Evolutionary conservation across 164 flowering plant genomes (phyloP), one percentile per base, ranked within the genome.

Genomic region (Magnolia officinalis): DNA sequence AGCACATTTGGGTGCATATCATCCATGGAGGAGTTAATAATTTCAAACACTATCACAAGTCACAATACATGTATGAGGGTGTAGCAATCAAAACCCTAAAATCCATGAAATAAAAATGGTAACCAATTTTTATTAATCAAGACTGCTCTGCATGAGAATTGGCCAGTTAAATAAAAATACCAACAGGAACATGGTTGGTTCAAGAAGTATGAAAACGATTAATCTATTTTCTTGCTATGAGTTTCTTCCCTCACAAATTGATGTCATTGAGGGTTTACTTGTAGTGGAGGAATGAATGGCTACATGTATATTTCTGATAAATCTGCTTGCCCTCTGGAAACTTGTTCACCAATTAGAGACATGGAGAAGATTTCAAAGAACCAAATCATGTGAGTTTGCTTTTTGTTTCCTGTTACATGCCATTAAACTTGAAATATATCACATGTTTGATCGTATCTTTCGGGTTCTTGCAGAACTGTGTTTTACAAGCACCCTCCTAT

Each of bases 251-350:
- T 65, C 24, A 14, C 50, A 37, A 45, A 68, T 31, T 68, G 51
- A 11, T 68, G 49, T 16, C 1, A 26, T 29, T 68, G 50, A 49
- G 18, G 63, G 19, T 2, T 78, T 64, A 26, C 14, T 6, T 80
- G 81, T 84, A 88, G 90, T 72, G 88, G 80, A 45, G 89, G 90
- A 72, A 86, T 88, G 90, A 88, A 85, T 80, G 90, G 90, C 8
- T 85, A 78, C 68, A 63, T 86, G 73, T 82, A 77, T 59, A 78
- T 88, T 50, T 78, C 81, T 71, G 83, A 80, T 79, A 79, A 76
- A 78, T 76, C 81, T 68, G 82, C 79, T 26, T 72, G 73, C 29
- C 83, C 83, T 29, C 31, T 23, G 13, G 85, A 80, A 79, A 70
- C 85, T 24, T 26, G 49, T 79, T 84, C 90, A 64, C 87, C 88